These are phyloP conservation scores for Globisporangium ultimum DNA, from an alignment of 352 stramenopile genomes.

Conservation along the genomic window DNA sequence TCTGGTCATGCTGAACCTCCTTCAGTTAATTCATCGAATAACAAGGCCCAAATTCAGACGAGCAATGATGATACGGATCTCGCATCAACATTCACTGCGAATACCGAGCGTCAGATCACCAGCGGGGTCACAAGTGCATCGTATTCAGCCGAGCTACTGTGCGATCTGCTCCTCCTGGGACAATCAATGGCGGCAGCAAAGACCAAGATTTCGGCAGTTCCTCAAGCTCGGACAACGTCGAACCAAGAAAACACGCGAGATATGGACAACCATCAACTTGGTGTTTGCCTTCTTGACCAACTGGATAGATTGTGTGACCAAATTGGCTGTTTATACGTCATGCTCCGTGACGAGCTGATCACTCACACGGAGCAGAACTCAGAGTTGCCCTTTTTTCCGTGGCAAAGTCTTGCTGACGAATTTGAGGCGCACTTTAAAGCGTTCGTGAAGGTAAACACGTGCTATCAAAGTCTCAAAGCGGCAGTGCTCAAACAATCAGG, in stretches of 20 bases:
- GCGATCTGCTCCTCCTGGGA: constrained; percentile 20
- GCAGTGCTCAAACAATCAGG: too few species aligned
- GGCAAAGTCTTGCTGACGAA: constrained; percentile 7
- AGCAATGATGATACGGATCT: too few species aligned
- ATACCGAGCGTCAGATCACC: neutral
- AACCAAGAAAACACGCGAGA: too few species aligned
- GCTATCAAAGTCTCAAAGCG: constrained; percentile 7
- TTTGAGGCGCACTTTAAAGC: constrained; percentile 8
- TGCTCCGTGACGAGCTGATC: constrained; percentile 9
- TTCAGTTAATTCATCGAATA: too few species aligned
- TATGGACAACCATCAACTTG: neutral
- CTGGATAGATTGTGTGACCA: constrained; percentile 2
- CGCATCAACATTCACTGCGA: too few species aligned
- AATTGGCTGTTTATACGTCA: constrained; percentile 2
- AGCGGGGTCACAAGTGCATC: neutral
- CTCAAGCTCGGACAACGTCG: too few species aligned
- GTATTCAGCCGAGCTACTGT: constrained; percentile 23
- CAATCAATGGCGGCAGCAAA: constrained; percentile 15
- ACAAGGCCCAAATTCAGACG: too few species aligned
- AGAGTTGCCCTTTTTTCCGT: constrained; percentile 8
- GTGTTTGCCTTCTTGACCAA: neutral
- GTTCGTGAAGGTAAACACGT: constrained; percentile 4
- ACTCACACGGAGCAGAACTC: neutral
- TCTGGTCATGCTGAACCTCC: too few species aligned
- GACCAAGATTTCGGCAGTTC: too few species aligned